These are phyloP conservation scores for Acacia acuminata DNA, from an alignment of 306 rosid genomes.

Conservation along the genomic window DNA sequence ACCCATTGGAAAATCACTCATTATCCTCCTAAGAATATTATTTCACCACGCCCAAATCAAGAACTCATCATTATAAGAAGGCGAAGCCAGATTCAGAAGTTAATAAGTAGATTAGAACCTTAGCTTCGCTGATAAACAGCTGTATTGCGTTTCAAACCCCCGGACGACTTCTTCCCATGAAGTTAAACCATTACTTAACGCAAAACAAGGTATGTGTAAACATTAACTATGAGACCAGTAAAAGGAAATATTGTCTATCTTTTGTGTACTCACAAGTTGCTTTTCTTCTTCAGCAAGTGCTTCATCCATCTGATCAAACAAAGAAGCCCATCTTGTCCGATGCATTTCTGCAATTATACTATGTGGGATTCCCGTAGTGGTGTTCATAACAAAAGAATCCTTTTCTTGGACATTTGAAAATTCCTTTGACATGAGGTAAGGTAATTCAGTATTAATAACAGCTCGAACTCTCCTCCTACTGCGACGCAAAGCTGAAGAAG, in stretches of 20 bases:
- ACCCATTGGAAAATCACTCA: not conserved
- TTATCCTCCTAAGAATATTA: not conserved
- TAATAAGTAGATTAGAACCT: constrained; percentile 16
- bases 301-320: constrained; percentile 88
- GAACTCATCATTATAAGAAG: constrained; percentile 2
- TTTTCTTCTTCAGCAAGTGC: constrained; percentile 91
- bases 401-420: constrained; percentile 56
- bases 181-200: not conserved
- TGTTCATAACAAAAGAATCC: constrained; percentile 36
- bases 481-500: constrained; percentile 70
- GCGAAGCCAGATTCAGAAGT: not conserved
- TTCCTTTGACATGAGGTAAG: constrained; percentile 77
- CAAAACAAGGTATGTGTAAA: constrained; percentile 1
- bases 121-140: constrained; percentile 1
- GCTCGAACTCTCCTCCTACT: constrained; percentile 84
- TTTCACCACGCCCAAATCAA: constrained; percentile 9
- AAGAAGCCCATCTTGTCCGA: constrained; percentile 71
- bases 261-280: constrained; percentile 69
- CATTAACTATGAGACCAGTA: not conserved
- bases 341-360: constrained; percentile 67
- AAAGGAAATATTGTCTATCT: not conserved
- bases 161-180: not conserved
- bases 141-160: not conserved
- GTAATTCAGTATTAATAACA: constrained; percentile 80
- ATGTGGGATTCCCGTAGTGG: constrained; percentile 39